These are phyloP conservation scores for Tetracladium maxilliforme DNA, from an alignment of 2,329 filamentous ascomycete genomes.

Conservation along the genomic window DNA sequence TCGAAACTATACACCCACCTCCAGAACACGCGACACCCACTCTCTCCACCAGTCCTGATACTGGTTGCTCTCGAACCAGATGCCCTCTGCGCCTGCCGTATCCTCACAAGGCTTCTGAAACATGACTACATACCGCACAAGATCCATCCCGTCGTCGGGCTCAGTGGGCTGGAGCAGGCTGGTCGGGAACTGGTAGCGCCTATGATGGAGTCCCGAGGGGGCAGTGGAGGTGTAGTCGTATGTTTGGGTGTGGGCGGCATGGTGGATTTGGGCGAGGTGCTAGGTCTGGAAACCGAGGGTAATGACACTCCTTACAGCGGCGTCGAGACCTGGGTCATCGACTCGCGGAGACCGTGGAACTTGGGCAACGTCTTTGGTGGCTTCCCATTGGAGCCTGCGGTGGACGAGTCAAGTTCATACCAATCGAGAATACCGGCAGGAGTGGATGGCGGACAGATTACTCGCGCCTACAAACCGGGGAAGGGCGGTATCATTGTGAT, in stretches of 20 bases:
- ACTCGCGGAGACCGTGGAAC: slow-evolving; percentile 89
- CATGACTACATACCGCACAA: slow-evolving; percentile 97
- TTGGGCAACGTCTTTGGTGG: slow-evolving; percentile 84
- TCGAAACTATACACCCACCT: slow-evolving; percentile 87
- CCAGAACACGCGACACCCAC: slow-evolving; percentile 71
- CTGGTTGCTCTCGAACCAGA: slow-evolving; percentile 91
- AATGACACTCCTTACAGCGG: slow-evolving; percentile 53
- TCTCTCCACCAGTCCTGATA: slow-evolving; percentile 79
- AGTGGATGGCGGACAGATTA: slow-evolving; percentile 59
- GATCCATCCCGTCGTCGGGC: slow-evolving; percentile 87
- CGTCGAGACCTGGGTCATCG: slow-evolving; percentile 92
- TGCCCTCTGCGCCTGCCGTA: slow-evolving; percentile 87
- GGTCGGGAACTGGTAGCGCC: slow-evolving; percentile 68
- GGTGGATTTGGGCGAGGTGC: slow-evolving; percentile 68
- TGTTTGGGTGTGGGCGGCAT: slow-evolving; percentile 88
- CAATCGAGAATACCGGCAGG: slow-evolving; percentile 38
- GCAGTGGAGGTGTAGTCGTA: slow-evolving; percentile 75
- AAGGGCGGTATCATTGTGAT: slow-evolving; percentile 85
- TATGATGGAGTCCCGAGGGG: slow-evolving; percentile 75
- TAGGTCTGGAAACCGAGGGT: slow-evolving; percentile 58
- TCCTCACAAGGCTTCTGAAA: slow-evolving; percentile 84
- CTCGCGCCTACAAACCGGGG: slow-evolving; percentile 57
- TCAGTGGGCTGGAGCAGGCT: slow-evolving; percentile 71
- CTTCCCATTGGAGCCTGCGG: slow-evolving; percentile 36
- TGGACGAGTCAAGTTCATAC: slow-evolving; percentile 28